Evolutionary conservation across 2,329 filamentous ascomycete genomes (phyloP).

Genomic region (Alternaria angustiovoidea): DNA sequence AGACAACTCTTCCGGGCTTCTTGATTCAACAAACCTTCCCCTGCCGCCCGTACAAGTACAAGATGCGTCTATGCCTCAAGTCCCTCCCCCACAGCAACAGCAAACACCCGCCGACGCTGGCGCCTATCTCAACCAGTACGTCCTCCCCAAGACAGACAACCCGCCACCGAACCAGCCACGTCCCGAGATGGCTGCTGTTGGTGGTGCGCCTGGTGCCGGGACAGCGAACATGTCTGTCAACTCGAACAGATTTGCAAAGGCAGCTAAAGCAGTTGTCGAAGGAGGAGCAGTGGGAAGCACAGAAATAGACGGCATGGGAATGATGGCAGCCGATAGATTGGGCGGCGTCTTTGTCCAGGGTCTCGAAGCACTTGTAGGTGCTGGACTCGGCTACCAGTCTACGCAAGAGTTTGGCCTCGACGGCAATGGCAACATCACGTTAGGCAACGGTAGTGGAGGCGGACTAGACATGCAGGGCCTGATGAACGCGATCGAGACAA

Average conservation of each 20-base stretch:
- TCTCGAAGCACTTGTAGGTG: constrained; percentile 46
- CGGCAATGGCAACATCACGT: constrained; percentile 30
- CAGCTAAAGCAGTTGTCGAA: constrained; percentile 46
- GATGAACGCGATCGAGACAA: constrained; percentile 26
- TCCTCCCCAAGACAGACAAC: constrained; percentile 47
- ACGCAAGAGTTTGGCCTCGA: constrained; percentile 34
- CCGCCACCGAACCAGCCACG: constrained; percentile 43
- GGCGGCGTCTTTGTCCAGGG: constrained; percentile 48
- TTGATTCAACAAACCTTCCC: constrained; percentile 33
- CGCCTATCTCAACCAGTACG: constrained; percentile 48
- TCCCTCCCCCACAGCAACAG: constrained; percentile 29
- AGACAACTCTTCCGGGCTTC: constrained; percentile 30
- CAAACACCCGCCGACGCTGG: constrained; percentile 47
- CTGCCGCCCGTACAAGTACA: constrained; percentile 35
- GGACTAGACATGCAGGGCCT: constrained; percentile 36
- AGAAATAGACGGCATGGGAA: constrained; percentile 47
- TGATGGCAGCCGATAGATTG: constrained; percentile 42
- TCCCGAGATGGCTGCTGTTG: constrained; percentile 47
- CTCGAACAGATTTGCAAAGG: constrained; percentile 43
- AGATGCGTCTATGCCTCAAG: constrained; percentile 26
- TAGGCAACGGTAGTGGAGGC: constrained; percentile 16
- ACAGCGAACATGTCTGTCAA: constrained; percentile 43
- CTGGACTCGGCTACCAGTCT: constrained; percentile 39
- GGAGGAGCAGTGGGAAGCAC: constrained; percentile 40
- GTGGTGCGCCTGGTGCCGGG: constrained; percentile 43